Evolutionary conservation across 768 basidiomycete genomes (phyloP).

Genomic region (Leccinum rimulosum): DNA sequence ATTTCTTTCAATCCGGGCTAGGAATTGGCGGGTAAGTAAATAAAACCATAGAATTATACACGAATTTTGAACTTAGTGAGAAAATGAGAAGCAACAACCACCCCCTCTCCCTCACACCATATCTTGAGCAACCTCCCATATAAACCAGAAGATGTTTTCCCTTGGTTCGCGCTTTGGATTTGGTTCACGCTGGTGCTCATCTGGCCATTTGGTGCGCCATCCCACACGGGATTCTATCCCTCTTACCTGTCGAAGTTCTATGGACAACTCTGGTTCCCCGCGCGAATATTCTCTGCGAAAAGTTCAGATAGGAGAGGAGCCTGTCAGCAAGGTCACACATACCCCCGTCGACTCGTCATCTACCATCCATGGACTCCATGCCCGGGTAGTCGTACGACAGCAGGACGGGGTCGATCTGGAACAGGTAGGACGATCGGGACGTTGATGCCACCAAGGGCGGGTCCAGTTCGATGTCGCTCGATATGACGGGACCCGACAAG

Average conservation of each 20-base stretch:
- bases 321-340: conserved; percentile 9
- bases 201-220: conserved; percentile 13
- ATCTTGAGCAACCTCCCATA: neutral
- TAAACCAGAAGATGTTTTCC: neutral
- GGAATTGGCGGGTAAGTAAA: no score
- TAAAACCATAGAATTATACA: no score
- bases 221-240: conserved; percentile 7
- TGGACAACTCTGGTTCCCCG: conserved; percentile 27
- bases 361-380: neutral
- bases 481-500: conserved; percentile 11
- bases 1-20: no score
- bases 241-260: conserved; percentile 19
- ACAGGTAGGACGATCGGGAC: neutral
- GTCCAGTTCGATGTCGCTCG: neutral
- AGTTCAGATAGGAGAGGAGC: conserved; percentile 1
- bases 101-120: no score
- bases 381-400: conserved; percentile 18
- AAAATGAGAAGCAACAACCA: no score
- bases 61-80: no score
- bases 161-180: conserved; percentile 18
- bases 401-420: conserved; percentile 30
- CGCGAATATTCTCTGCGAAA: conserved; percentile 21
- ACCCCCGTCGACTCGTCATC: conserved; percentile 20
- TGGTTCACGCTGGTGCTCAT: conserved; percentile 17
- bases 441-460: neutral